A percentile compares a stretch with the other conserved stretches of the same genome.
These are phyloP conservation scores for Stentor coeruleus DNA, from an alignment of 73 alveolate species.

Conservation along the genomic window DNA sequence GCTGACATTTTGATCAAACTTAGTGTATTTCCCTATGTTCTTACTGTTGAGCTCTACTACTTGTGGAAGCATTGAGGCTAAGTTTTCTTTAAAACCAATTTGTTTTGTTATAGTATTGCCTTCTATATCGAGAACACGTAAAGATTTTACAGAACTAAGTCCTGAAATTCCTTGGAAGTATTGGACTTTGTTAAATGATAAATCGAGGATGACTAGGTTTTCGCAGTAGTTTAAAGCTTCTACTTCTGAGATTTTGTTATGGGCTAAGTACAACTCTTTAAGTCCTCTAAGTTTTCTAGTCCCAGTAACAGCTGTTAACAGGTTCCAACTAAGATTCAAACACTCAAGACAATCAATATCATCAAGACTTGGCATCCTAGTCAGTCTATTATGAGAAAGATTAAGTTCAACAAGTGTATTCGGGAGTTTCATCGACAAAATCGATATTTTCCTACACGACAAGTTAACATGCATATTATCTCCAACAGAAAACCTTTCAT, in stretches of 20 bases:
- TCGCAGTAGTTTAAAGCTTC: background rate
- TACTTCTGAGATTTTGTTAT: background rate
- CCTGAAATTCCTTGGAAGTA: background rate
- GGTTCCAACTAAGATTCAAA: background rate
- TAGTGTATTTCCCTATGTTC: background rate
- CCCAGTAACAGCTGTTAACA: background rate
- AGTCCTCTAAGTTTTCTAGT: background rate
- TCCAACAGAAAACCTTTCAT: background rate
- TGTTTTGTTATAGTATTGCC: background rate
- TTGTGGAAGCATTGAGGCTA: background rate
- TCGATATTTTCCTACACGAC: background rate
- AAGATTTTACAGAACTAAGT: background rate
- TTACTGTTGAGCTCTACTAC: background rate
- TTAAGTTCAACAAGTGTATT: background rate
- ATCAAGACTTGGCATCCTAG: background rate
- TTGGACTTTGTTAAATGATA: background rate
- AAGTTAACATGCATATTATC: background rate
- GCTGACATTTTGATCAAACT: no score
- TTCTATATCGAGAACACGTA: background rate
- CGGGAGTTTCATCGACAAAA: background rate
- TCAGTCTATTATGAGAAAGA: background rate
- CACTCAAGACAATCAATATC: background rate
- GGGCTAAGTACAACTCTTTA: constrained; percentile 13
- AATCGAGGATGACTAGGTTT: background rate
- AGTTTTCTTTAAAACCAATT: background rate